Evolutionary conservation across 2,329 filamentous ascomycete species (phyloP).

Genomic region (Fusarium luffae): DNA sequence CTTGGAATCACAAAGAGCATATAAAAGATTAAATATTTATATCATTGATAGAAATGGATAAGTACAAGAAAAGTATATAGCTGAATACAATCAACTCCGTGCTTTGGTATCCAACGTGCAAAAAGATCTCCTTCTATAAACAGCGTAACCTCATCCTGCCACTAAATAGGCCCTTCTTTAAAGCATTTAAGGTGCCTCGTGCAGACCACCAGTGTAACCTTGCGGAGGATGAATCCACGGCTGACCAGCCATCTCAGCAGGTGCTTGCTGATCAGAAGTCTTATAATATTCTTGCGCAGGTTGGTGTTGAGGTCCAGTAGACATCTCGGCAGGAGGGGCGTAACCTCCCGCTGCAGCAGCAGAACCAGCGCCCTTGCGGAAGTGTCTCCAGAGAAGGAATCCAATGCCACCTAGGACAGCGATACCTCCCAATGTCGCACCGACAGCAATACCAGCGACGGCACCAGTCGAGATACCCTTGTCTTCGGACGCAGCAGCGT

Average conservation of each 20-base stretch:
- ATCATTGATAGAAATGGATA: not conserved
- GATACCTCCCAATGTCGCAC: slow-evolving; percentile 37
- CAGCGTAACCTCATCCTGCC: not conserved
- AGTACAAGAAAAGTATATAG: not conserved
- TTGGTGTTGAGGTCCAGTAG: slow-evolving; percentile 1
- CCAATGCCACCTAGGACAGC: slow-evolving; percentile 29
- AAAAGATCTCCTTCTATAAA: not conserved
- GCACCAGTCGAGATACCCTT: slow-evolving; percentile 37
- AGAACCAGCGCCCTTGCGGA: slow-evolving; percentile 15
- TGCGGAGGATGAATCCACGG: slow-evolving; percentile 20
- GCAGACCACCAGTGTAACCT: slow-evolving; percentile 20
- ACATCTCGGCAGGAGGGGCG: slow-evolving; percentile 6
- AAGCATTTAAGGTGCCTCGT: slow-evolving; percentile 26
- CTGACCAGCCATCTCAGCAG: slow-evolving; percentile 27
- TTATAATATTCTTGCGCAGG: slow-evolving; percentile 30
- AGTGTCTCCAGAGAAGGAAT: slow-evolving; percentile 40
- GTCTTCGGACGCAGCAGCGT: not conserved
- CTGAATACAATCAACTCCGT: slow-evolving; percentile 25
- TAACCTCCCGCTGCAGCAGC: not conserved
- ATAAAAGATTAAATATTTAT: not conserved
- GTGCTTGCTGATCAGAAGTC: slow-evolving; percentile 5
- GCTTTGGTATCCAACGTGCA: not conserved
- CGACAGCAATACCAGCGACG: slow-evolving; percentile 43
- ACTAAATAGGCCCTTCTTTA: not conserved
- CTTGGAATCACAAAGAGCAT: not conserved